Percentiles rank a stretch among this genome's conserved stretches.
Conservation (phyloP, 2,329 filamentous ascomycete genomes). For the Cytospora chrysosperma region DNA sequence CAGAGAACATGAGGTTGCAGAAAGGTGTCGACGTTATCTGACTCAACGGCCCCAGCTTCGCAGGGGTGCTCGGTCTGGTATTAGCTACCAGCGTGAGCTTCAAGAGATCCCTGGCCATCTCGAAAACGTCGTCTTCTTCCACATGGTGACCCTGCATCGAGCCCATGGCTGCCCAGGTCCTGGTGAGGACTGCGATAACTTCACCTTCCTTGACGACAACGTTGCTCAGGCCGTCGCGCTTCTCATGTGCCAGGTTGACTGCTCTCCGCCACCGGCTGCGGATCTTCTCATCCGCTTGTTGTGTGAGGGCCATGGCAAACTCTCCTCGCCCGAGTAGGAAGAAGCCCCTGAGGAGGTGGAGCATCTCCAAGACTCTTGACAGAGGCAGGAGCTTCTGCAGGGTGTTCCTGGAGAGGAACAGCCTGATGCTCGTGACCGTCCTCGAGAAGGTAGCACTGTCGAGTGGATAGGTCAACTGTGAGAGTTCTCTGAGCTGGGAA, state of each 20-base stretch:
- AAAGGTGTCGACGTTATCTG: constrained; percentile 60
- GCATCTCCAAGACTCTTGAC: constrained; percentile 70
- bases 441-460: constrained; percentile 67
- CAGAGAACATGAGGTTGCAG: constrained; percentile 77
- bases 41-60: constrained; percentile 38
- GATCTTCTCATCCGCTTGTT: constrained; percentile 79
- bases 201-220: constrained; percentile 83
- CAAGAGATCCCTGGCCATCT: constrained; percentile 76
- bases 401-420: constrained; percentile 79
- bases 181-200: constrained; percentile 70
- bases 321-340: constrained; percentile 86
- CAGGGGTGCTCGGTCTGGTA: constrained; percentile 39
- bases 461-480: constrained; percentile 71
- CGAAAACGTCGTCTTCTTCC: constrained; percentile 80
- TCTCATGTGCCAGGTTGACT: constrained; percentile 57
- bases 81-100: constrained; percentile 65
- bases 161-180: constrained; percentile 79
- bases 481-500: constrained; percentile 67
- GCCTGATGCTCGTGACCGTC: constrained; percentile 72
- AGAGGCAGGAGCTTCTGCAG: constrained; percentile 80
- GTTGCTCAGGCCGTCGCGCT: constrained; percentile 58
- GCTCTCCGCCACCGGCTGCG: constrained; percentile 69
- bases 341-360: constrained; percentile 79
- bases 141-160: constrained; percentile 67
- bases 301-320: constrained; percentile 83